Evolutionary conservation across 371 early-diverging fungal genomes (phyloP).

Genomic region (Mortierella sp.): DNA sequence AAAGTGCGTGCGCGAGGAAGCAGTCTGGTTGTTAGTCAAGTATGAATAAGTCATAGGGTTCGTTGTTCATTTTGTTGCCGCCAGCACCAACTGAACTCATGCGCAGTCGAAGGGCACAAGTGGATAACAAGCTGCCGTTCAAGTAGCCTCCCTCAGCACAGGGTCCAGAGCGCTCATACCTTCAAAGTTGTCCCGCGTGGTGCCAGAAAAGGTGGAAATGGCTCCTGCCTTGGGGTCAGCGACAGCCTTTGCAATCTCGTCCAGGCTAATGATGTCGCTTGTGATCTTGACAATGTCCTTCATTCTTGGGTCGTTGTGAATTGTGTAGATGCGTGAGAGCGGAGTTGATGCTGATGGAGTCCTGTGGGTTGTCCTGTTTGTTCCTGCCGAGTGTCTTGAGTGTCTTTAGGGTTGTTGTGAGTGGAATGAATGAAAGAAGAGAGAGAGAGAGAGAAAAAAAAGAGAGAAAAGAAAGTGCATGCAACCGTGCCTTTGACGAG

Average conservation of each 20-base stretch:
- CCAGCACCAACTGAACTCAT: neutral
- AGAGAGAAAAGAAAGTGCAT: neutral
- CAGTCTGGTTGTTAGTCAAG: neutral
- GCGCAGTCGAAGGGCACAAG: neutral
- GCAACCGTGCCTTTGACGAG: too few species aligned
- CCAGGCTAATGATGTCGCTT: slow-evolving; percentile 61
- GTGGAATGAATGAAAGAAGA: neutral
- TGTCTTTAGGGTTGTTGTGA: too few species aligned
- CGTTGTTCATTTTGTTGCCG: too few species aligned
- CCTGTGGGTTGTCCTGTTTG: neutral
- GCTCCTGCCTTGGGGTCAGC: slow-evolving; percentile 84
- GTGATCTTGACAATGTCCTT: slow-evolving; percentile 66
- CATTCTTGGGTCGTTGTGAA: slow-evolving; percentile 1
- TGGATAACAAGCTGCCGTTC: neutral
- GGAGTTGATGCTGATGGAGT: neutral
- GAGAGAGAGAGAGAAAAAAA: neutral
- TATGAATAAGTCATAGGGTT: neutral
- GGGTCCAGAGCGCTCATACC: too few species aligned
- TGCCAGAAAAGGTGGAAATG: slow-evolving; percentile 87
- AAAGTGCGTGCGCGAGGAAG: slow-evolving; percentile 3
- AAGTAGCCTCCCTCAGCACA: too few species aligned
- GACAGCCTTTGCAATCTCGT: slow-evolving; percentile 66
- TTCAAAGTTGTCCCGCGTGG: slow-evolving; percentile 85
- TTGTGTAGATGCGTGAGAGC: neutral
- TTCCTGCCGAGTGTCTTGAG: neutral